phyloP scores from a whole-genome alignment of 805 yeast genomes.

The Schwanniomyces sp. region DNA sequence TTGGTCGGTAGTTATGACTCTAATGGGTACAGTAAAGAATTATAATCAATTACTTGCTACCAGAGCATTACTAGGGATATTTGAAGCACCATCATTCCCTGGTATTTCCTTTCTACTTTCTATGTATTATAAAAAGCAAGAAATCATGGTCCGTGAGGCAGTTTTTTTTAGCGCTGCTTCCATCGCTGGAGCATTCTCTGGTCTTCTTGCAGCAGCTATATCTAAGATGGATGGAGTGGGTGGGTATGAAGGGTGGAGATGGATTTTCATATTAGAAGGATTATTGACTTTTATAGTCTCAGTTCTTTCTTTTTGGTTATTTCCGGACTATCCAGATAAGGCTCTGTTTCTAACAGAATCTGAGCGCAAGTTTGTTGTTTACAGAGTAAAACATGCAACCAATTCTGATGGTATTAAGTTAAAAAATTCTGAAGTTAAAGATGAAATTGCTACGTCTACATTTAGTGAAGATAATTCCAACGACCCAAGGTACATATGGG shows the following conservation, averaged over 20 bases:
- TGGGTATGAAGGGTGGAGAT: slow-evolving; percentile 48
- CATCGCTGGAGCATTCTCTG: slow-evolving; percentile 36
- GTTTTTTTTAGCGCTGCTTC: slow-evolving; percentile 59
- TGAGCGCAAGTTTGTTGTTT: slow-evolving; percentile 34
- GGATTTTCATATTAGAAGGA: slow-evolving; percentile 68
- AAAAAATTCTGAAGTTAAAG: background rate
- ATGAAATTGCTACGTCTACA: background rate
- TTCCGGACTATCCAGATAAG: slow-evolving; percentile 35
- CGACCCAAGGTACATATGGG: background rate
- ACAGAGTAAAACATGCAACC: slow-evolving; percentile 16
- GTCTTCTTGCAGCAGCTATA: slow-evolving; percentile 18
- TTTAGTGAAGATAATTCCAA: background rate
- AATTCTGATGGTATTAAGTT: background rate
- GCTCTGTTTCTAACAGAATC: slow-evolving; percentile 39
- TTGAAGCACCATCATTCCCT: slow-evolving; percentile 71
- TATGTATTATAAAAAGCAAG: slow-evolving; percentile 61
- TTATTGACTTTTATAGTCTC: slow-evolving; percentile 56
- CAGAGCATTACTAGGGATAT: slow-evolving; percentile 52
- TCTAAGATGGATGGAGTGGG: slow-evolving; percentile 13
- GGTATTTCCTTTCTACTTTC: slow-evolving; percentile 64
- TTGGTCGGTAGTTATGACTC: slow-evolving; percentile 60
- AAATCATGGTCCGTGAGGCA: slow-evolving; percentile 56
- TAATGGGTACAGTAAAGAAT: slow-evolving; percentile 46
- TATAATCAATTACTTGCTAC: slow-evolving; percentile 46
- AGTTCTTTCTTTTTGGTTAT: slow-evolving; percentile 42